Base-by-base conservation (phyloP, 2,329 filamentous ascomycete species). In the Corynespora cassiicola region DNA sequence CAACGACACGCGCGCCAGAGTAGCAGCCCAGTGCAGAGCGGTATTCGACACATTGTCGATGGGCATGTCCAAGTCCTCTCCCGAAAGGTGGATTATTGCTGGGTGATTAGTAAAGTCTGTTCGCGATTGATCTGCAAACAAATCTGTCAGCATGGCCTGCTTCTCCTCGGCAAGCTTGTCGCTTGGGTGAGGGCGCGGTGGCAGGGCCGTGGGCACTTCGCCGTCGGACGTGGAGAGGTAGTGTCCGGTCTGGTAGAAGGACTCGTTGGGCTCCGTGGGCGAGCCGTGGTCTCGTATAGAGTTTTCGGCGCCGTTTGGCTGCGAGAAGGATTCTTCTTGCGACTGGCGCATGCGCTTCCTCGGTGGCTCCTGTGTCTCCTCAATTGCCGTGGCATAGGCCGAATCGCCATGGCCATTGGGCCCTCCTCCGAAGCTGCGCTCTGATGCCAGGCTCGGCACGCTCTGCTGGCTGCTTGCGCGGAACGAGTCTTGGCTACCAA, bases 21-120 rank as follows among this genome's bases (percentile, higher is more conserved):
- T 96, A 5, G 94, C 90, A 2, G 94, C 94, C 94, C 94, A 99
- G 62, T 97, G 92, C 25, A 99, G 75, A 3, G 91, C 91, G 12
- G 90, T 97, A 61, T 97, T 90, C 22, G 85, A 85, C 42, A 90
- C 90, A 17, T 86, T 80, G 61, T 99, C 94, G 40, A 99, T 89
- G 2, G 94, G 92, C 65, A 94, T 86, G 60, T 99, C 94, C 15
- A 97, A 80, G 52, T 99, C 92, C 24, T 85, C 75, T 0, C 88
- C 83, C 1, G 84, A 86, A 39, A 96, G 78, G 7, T 84, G 84
- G 31, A 84, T 77, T 24, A 99, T 81, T 24, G 88, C 86, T 8
- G 90, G 87, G 56, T 92, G 86, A 39, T 86, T 84, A 1, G 84
- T 80, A 48, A 78, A 85, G 50, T 95, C 88, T 6, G 82, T 83